phyloP scores from a whole-genome alignment of 1,284 basidiomycete genomes.

The Fomitopsis betulina region DNA sequence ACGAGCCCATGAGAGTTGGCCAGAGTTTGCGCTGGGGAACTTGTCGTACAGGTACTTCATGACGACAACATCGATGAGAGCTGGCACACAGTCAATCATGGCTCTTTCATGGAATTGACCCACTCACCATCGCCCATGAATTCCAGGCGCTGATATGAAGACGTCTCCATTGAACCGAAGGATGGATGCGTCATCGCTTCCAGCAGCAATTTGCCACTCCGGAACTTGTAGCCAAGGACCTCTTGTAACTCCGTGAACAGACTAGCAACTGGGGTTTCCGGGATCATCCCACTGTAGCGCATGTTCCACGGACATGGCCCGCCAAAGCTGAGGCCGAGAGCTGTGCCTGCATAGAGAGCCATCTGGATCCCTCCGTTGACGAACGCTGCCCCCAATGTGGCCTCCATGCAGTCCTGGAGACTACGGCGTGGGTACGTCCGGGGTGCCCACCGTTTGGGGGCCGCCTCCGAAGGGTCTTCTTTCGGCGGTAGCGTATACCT shows the following conservation, averaged over 20 bases:
- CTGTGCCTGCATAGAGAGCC: conserved; percentile 59
- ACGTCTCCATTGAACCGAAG: conserved; percentile 46
- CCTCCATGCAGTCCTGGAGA: conserved; percentile 84
- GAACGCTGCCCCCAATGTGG: conserved; percentile 72
- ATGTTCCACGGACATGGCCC: conserved; percentile 57
- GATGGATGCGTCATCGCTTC: conserved; percentile 83
- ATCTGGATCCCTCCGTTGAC: conserved; percentile 63
- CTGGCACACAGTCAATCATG: conserved; percentile 28
- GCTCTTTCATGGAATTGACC: background rate
- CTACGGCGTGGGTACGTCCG: conserved; percentile 57
- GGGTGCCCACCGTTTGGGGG: conserved; percentile 23
- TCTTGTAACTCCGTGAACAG: conserved; percentile 58
- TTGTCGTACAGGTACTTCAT: conserved; percentile 68
- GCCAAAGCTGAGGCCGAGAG: conserved; percentile 68
- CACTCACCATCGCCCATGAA: conserved; percentile 79
- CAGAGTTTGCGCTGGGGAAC: conserved; percentile 67
- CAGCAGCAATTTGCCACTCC: conserved; percentile 53
- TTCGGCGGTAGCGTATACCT: conserved; percentile 42
- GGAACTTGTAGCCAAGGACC: conserved; percentile 67
- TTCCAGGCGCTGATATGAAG: conserved; percentile 80
- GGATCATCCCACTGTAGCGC: conserved; percentile 37
- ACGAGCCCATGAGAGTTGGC: conserved; percentile 68
- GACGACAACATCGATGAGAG: conserved; percentile 73
- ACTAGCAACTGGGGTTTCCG: conserved; percentile 28
- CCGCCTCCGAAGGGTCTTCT: conserved; percentile 23